Evolutionary conservation across 768 basidiomycete genomes (phyloP).

Genomic region (Kwoniella newhampshirensis): DNA sequence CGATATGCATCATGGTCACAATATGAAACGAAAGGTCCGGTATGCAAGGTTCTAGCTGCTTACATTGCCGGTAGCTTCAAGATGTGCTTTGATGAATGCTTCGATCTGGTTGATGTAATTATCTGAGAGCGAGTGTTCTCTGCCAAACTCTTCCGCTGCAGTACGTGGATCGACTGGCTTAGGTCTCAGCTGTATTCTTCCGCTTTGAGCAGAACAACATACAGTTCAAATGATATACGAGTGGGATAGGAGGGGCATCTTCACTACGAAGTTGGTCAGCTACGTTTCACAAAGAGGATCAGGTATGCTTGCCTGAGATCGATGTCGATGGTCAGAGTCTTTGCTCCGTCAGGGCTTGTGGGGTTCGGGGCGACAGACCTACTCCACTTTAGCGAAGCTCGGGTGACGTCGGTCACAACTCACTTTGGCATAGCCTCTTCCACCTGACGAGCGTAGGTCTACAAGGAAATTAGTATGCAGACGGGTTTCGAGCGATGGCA

Average conservation of each 20-base stretch:
- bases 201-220: too few species aligned
- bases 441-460: slow-evolving; percentile 30
- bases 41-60: too few species aligned
- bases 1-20: too few species aligned
- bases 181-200: too few species aligned
- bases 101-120: slow-evolving; percentile 47
- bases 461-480: background rate
- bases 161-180: slow-evolving; percentile 28
- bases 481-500: background rate
- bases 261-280: slow-evolving; percentile 30
- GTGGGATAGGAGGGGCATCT: slow-evolving; percentile 36
- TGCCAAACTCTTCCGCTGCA: slow-evolving; percentile 40
- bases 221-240: slow-evolving; percentile 23
- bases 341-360: background rate
- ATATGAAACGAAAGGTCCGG: too few species aligned
- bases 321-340: slow-evolving; percentile 39
- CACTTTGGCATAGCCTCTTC: slow-evolving; percentile 19
- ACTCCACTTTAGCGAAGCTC: background rate
- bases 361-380: background rate
- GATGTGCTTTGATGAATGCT: slow-evolving; percentile 33
- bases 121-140: slow-evolving; percentile 33
- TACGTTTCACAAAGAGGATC: background rate
- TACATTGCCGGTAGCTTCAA: too few species aligned
- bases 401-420: background rate
- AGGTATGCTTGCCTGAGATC: slow-evolving; percentile 29